A percentile compares a stretch with the other conserved stretches of the same genome.
Evolutionary conservation across 306 rosid species (phyloP).

Genomic region (Alnus glutinosa): DNA sequence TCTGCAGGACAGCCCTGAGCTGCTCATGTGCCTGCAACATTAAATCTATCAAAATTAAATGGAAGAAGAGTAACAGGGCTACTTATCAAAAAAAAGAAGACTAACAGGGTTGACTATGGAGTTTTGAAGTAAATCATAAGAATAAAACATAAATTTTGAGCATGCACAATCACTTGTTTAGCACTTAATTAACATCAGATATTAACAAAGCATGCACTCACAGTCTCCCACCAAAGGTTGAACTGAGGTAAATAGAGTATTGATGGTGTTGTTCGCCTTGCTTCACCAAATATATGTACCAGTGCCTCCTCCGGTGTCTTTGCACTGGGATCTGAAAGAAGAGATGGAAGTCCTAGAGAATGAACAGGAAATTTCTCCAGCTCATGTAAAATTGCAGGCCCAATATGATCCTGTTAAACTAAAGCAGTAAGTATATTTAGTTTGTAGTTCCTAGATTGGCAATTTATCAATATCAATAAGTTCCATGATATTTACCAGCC

Average conservation of each 20-base stretch:
- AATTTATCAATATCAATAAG: conserved; percentile 33
- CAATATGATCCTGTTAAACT: conserved; percentile 99
- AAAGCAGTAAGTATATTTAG: conserved; percentile 93
- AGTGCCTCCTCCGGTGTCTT: conserved; percentile 96
- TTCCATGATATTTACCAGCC: conserved; percentile 80
- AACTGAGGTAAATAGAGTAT: conserved; percentile 91
- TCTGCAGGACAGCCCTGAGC: conserved; percentile 86
- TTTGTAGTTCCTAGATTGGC: conserved; percentile 34
- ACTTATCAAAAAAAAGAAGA: background rate
- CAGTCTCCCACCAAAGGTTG: conserved; percentile 97
- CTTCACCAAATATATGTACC: conserved; percentile 97
- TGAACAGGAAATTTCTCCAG: conserved; percentile 97
- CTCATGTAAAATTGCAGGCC: conserved; percentile 96
- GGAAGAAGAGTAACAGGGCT: conserved; percentile 15
- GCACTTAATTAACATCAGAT: conserved; percentile 15
- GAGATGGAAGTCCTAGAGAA: conserved; percentile 90
- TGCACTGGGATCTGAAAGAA: conserved; percentile 98
- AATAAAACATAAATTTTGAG: conserved; percentile 17
- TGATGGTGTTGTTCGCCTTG: conserved; percentile 93
- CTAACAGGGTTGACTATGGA: background rate
- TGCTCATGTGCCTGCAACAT: conserved; percentile 87
- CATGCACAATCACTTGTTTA: conserved; percentile 23
- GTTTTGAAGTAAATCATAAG: conserved; percentile 6
- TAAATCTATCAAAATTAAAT: conserved; percentile 33
- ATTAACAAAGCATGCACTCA: conserved; percentile 47